Evolutionary conservation across 768 basidiomycete genomes (phyloP).

Genomic region (Mycena kentingensis): DNA sequence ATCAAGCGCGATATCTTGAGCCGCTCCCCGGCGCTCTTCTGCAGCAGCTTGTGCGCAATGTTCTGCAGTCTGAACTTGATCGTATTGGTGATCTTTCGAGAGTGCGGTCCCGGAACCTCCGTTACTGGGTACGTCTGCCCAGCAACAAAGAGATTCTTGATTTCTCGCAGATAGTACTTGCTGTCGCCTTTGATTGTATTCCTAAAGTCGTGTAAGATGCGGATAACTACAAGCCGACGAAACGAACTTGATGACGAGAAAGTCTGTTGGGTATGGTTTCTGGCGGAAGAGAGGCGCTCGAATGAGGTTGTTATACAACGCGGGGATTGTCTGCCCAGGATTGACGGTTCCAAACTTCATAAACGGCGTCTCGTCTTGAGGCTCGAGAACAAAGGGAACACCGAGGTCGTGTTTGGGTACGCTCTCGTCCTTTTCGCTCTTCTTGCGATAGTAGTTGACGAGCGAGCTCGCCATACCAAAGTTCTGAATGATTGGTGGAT

Average conservation of each 20-base stretch:
- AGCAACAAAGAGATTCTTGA: conserved; percentile 90
- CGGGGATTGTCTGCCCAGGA: conserved; percentile 88
- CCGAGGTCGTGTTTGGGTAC: conserved; percentile 94
- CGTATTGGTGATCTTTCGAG: conserved; percentile 94
- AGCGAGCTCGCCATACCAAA: conserved; percentile 98
- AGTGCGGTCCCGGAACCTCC: conserved; percentile 96
- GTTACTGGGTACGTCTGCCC: conserved; percentile 97
- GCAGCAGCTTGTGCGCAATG: conserved; percentile 89
- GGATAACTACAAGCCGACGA: background rate
- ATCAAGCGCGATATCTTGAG: conserved; percentile 92
- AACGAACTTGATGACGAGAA: conserved; percentile 85
- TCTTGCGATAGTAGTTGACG: conserved; percentile 98
- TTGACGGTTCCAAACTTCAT: conserved; percentile 96
- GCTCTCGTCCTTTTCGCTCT: conserved; percentile 89
- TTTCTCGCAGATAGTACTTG: conserved; percentile 88
- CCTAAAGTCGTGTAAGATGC: conserved; percentile 43
- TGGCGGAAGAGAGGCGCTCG: conserved; percentile 95
- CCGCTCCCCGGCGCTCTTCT: conserved; percentile 83
- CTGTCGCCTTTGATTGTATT: conserved; percentile 87
- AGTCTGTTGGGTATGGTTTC: conserved; percentile 85
- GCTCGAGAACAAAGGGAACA: conserved; percentile 94
- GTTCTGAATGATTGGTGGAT: conserved; percentile 92
- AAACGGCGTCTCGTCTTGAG: conserved; percentile 96
- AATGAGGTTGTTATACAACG: conserved; percentile 92
- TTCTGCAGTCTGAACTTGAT: conserved; percentile 92